Evolutionary conservation across 2,329 filamentous ascomycete genomes (phyloP).

Genomic region (Aspergillus latus): DNA sequence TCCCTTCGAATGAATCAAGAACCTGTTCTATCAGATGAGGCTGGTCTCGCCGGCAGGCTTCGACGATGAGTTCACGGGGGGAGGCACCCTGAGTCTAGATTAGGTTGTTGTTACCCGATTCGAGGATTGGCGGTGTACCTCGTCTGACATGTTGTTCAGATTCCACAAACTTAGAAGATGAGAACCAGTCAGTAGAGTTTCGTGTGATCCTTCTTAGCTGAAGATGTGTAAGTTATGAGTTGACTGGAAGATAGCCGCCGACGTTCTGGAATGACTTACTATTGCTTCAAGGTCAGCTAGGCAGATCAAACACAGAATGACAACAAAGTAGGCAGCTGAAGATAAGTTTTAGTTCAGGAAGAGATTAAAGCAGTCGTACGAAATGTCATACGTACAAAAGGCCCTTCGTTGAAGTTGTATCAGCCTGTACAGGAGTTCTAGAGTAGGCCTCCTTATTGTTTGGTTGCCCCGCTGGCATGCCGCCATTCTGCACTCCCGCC

Average conservation of each 20-base stretch:
- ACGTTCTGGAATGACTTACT: neutral
- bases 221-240: neutral
- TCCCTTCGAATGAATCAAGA: conserved; percentile 60
- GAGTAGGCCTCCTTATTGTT: conserved; percentile 14
- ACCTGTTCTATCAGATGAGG: conserved; percentile 77
- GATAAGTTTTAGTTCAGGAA: too few relatives aligned
- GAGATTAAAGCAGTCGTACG: neutral
- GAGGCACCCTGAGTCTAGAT: conserved; percentile 68
- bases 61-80: conserved; percentile 79
- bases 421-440: neutral
- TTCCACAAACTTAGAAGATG: neutral
- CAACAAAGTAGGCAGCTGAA: too few relatives aligned
- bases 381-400: neutral
- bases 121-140: conserved; percentile 32
- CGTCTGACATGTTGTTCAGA: conserved; percentile 41
- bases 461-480: conserved; percentile 18
- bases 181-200: neutral
- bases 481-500: conserved; percentile 13
- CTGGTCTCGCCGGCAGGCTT: conserved; percentile 92
- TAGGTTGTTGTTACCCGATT: conserved; percentile 10
- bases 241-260: neutral
- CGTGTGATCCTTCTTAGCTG: neutral
- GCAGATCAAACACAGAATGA: neutral
- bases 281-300: neutral
- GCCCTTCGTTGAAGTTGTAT: neutral